Evolutionary conservation across 108 stramenopile genomes (phyloP).

Genomic region (Pseudonitzschia multistriata): DNA sequence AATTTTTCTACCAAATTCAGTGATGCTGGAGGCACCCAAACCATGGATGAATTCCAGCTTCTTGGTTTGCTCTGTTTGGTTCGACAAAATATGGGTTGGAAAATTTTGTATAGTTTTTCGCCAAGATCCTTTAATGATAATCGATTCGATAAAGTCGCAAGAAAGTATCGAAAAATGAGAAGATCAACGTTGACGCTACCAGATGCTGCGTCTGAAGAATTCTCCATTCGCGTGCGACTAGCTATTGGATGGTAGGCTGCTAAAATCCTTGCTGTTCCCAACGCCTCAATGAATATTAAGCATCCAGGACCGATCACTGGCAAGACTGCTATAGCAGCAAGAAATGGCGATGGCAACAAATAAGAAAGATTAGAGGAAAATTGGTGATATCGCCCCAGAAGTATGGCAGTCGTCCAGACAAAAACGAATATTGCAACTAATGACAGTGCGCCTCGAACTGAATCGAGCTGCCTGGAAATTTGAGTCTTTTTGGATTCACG

Average conservation of each 20-base stretch:
- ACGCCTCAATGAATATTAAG: conserved; percentile 63
- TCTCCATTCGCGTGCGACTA: conserved; percentile 13
- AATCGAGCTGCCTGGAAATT: conserved; percentile 52
- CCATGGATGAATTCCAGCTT: conserved; percentile 14
- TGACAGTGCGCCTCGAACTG: conserved; percentile 43
- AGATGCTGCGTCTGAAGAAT: not conserved
- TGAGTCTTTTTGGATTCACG: conserved; percentile 49
- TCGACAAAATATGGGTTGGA: conserved; percentile 2
- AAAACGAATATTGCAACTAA: conserved; percentile 39
- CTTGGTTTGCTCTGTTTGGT: conserved; percentile 4
- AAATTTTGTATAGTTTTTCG: not conserved
- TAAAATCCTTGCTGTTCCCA: conserved; percentile 75
- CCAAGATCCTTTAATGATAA: conserved; percentile 42
- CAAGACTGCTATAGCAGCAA: conserved; percentile 58
- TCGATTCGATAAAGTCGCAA: conserved; percentile 56
- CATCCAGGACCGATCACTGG: conserved; percentile 61
- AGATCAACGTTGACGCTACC: conserved; percentile 18
- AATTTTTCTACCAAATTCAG: conserved; percentile 74
- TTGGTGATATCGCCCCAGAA: conserved; percentile 43
- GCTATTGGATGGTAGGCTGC: conserved; percentile 68
- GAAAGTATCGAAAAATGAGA: conserved; percentile 50
- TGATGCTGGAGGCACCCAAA: conserved; percentile 69
- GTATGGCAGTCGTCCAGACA: conserved; percentile 34
- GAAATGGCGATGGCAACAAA: conserved; percentile 54
- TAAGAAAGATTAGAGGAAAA: conserved; percentile 32